These are phyloP conservation scores for Wakefieldia striispora DNA, from an alignment of 768 basidiomycete species.

Conservation along the genomic window DNA sequence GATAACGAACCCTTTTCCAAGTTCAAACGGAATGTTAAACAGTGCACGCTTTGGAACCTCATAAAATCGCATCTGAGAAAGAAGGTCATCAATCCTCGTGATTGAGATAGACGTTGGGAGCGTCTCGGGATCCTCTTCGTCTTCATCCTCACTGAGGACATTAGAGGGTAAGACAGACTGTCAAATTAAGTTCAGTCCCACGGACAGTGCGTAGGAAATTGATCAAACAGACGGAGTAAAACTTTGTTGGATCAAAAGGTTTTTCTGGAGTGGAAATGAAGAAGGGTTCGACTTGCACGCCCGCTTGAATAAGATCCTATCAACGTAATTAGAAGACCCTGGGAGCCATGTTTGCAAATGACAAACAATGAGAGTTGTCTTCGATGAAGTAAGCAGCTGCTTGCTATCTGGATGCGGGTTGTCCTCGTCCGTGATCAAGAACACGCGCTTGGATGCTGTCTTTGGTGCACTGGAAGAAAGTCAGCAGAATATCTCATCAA, in stretches of 20 bases:
- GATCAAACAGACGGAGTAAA: constrained; percentile 64
- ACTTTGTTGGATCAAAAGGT: constrained; percentile 69
- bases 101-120: constrained; percentile 74
- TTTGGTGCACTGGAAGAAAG: constrained; percentile 63
- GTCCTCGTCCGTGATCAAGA: constrained; percentile 81
- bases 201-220: background rate
- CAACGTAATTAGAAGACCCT: background rate
- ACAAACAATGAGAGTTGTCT: constrained; percentile 67
- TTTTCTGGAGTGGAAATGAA: constrained; percentile 74
- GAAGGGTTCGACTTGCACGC: constrained; percentile 81
- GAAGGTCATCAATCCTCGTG: constrained; percentile 71
- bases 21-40: constrained; percentile 78
- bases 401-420: constrained; percentile 48
- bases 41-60: constrained; percentile 81
- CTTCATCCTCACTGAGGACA: constrained; percentile 41
- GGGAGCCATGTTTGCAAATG: background rate
- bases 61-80: constrained; percentile 76
- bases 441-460: constrained; percentile 88
- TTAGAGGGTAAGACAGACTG: constrained; percentile 63
- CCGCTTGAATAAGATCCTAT: constrained; percentile 80
- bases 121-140: constrained; percentile 49
- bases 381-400: constrained; percentile 65
- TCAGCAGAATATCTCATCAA: background rate
- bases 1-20: constrained; percentile 72
- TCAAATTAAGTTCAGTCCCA: constrained; percentile 5